Evolutionary conservation across 2,329 filamentous ascomycete species (phyloP).

Genomic region (Ambrosiella xylebori): DNA sequence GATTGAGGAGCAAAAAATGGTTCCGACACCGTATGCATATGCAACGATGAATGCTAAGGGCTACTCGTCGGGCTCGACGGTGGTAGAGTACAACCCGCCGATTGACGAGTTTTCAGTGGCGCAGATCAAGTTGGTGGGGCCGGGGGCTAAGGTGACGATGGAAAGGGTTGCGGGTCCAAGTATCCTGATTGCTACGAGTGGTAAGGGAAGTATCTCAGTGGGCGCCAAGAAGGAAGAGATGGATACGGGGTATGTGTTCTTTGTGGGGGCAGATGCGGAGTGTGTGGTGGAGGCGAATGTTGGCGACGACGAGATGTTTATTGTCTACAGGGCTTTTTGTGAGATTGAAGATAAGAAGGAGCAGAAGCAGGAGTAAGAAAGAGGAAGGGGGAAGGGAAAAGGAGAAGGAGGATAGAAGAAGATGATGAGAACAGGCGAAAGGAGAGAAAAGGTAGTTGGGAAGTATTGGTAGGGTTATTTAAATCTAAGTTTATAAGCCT

Average conservation of each 20-base stretch:
- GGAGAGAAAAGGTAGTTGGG: neutral
- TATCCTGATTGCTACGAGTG: constrained; percentile 78
- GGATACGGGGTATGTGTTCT: constrained; percentile 58
- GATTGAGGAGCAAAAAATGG: constrained; percentile 88
- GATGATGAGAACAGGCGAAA: neutral
- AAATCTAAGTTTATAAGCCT: neutral
- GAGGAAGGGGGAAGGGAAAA: neutral
- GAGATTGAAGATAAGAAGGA: constrained; percentile 40
- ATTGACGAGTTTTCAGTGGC: constrained; percentile 94
- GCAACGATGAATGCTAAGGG: constrained; percentile 63
- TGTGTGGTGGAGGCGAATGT: constrained; percentile 54
- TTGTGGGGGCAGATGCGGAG: constrained; percentile 78
- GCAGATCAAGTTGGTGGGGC: constrained; percentile 53
- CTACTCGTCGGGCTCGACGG: constrained; percentile 59
- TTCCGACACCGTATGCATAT: constrained; percentile 70
- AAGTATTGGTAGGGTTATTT: neutral
- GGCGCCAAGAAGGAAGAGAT: constrained; percentile 64
- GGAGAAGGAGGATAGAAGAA: neutral
- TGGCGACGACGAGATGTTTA: constrained; percentile 50
- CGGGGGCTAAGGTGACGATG: constrained; percentile 70
- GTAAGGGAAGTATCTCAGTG: constrained; percentile 68
- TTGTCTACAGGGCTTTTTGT: constrained; percentile 87
- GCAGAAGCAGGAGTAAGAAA: neutral
- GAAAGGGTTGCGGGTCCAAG: constrained; percentile 76
- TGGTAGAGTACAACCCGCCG: constrained; percentile 75